Conservation (phyloP, 768 basidiomycete genomes). For the Suillus subaureus region DNA sequence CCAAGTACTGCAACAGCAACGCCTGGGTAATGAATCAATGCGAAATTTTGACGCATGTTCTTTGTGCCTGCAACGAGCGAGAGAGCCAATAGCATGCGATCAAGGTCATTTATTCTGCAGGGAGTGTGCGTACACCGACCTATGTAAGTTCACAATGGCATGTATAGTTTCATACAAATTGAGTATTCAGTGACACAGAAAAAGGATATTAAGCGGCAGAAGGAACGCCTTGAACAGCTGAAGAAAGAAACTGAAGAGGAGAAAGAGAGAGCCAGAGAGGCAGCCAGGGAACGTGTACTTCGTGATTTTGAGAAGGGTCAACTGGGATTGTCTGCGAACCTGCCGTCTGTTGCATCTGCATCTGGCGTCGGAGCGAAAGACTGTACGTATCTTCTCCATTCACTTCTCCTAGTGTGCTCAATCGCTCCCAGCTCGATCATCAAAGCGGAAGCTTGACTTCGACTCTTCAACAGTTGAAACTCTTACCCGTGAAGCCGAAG, state of each 20-base stretch:
- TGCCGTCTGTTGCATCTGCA: slow-evolving; percentile 37
- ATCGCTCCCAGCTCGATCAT: slow-evolving; percentile 49
- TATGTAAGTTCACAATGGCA: slow-evolving; percentile 52
- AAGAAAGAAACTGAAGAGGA: slow-evolving; percentile 83
- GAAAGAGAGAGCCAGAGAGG: slow-evolving; percentile 61
- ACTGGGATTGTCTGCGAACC: slow-evolving; percentile 59
- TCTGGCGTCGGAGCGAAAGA: slow-evolving; percentile 42
- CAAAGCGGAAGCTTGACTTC: slow-evolving; percentile 87
- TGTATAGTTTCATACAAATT: slow-evolving; percentile 15
- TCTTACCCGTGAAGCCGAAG: slow-evolving; percentile 81
- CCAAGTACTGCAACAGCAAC: slow-evolving; percentile 28
- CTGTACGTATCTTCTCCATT: slow-evolving; percentile 28
- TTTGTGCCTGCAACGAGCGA: slow-evolving; percentile 81
- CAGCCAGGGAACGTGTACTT: slow-evolving; percentile 87
- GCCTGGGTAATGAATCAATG: slow-evolving; percentile 85
- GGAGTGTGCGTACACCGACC: slow-evolving; percentile 88
- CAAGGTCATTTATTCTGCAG: slow-evolving; percentile 95
- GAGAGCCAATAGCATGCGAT: slow-evolving; percentile 80
- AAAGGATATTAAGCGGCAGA: slow-evolving; percentile 91
- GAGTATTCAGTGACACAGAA: slow-evolving; percentile 76
- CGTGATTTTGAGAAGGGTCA: slow-evolving; percentile 89
- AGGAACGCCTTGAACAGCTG: slow-evolving; percentile 71
- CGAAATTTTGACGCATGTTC: slow-evolving; percentile 89
- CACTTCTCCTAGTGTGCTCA: background rate
- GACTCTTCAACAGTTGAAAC: slow-evolving; percentile 70